Evolutionary conservation across 2,329 filamentous ascomycete species (phyloP).

Genomic region (Xylariales sp.): DNA sequence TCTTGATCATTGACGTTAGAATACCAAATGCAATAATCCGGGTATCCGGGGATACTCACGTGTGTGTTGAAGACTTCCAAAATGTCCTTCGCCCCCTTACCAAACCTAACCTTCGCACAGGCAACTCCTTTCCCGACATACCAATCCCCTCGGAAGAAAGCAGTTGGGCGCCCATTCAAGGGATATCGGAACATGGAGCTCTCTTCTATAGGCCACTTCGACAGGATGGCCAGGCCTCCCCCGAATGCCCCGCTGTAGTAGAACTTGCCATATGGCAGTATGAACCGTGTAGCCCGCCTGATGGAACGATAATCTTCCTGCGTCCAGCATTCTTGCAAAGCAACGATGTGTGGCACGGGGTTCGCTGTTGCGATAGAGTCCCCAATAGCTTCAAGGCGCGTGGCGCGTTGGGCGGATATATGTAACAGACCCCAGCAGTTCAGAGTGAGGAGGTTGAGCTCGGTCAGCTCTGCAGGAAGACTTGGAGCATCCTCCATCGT

Average conservation of each 20-base stretch:
- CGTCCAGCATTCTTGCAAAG: constrained; percentile 93
- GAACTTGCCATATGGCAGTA: constrained; percentile 88
- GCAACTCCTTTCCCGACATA: constrained; percentile 94
- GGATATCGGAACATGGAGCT: constrained; percentile 81
- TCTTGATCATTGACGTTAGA: constrained; percentile 29
- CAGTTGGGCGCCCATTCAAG: constrained; percentile 89
- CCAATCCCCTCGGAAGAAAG: constrained; percentile 94
- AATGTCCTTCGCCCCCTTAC: constrained; percentile 58
- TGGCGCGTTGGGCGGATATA: constrained; percentile 70
- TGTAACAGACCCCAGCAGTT: constrained; percentile 98
- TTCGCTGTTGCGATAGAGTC: constrained; percentile 65
- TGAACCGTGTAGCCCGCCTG: constrained; percentile 63
- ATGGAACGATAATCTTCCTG: constrained; percentile 78
- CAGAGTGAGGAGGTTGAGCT: constrained; percentile 77
- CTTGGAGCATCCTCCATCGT: no score
- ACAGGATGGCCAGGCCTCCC: constrained; percentile 82
- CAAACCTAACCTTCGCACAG: constrained; percentile 71
- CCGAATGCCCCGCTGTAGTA: constrained; percentile 88
- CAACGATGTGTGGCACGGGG: constrained; percentile 76
- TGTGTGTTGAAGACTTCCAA: constrained; percentile 93
- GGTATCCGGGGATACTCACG: constrained; percentile 37
- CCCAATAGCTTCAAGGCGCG: constrained; percentile 80
- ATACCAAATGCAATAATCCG: neutral
- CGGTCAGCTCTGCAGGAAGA: constrained; percentile 53
- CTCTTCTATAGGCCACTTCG: constrained; percentile 87